Evolutionary conservation across 306 rosid genomes (phyloP).

Genomic region (Heteromeles arbutifolia): DNA sequence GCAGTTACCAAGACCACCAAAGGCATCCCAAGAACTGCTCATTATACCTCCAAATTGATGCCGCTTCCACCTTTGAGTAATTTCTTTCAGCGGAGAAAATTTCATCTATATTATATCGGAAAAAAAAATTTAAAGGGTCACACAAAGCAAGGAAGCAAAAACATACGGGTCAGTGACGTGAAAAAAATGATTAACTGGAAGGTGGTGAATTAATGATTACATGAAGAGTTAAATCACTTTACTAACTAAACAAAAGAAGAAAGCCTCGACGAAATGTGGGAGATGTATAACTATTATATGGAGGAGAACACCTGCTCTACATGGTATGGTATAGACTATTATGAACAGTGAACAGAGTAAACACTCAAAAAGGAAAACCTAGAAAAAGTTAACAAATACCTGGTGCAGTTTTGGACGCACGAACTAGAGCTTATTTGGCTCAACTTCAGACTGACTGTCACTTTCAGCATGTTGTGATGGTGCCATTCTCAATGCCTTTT

Average conservation of each 20-base stretch:
- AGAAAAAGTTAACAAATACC: constrained; percentile 15
- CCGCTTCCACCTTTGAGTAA: background rate
- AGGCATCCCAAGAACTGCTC: background rate
- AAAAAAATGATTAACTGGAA: background rate
- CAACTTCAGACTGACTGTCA: background rate
- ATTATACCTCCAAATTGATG: background rate
- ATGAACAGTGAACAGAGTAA: background rate
- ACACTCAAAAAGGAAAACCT: background rate
- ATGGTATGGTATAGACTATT: background rate
- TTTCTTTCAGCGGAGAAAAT: constrained; percentile 2
- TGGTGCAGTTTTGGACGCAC: constrained; percentile 5
- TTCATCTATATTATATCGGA: constrained; percentile 5
- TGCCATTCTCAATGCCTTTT: constrained; percentile 2
- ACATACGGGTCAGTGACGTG: background rate
- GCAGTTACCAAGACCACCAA: constrained; percentile 2
- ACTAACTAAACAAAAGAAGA: background rate
- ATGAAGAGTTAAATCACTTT: background rate
- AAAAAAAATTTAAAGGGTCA: background rate
- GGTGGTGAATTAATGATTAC: background rate
- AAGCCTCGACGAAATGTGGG: background rate
- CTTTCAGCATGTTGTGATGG: constrained; percentile 9
- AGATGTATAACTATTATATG: background rate
- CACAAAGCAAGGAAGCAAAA: background rate
- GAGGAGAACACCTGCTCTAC: background rate
- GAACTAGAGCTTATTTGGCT: constrained; percentile 11